A percentile compares a stretch with the other conserved stretches of the same genome.
Conservation (phyloP, 202 grass and related monocot genomes). For the Panicum virgatum region DNA sequence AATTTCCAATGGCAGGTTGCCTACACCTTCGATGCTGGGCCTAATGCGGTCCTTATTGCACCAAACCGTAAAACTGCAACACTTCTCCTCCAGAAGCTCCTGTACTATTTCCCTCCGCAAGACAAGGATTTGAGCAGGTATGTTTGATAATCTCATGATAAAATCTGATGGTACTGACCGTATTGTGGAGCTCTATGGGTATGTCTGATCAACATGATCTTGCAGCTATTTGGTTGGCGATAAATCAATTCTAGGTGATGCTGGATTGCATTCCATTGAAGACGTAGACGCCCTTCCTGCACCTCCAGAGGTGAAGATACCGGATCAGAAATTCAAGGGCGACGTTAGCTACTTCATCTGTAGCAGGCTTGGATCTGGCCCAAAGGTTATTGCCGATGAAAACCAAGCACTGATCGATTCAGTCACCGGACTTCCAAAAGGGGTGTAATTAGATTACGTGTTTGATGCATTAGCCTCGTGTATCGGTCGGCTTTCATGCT, state of each 20-base stretch:
- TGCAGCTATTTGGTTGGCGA: constrained; percentile 81
- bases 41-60: constrained; percentile 84
- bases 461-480: neutral
- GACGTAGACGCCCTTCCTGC: constrained; percentile 63
- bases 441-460: constrained; percentile 29
- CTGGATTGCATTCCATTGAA: constrained; percentile 64
- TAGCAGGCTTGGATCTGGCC: constrained; percentile 76
- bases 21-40: constrained; percentile 95
- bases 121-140: constrained; percentile 73
- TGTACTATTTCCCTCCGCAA: constrained; percentile 76
- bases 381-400: constrained; percentile 62
- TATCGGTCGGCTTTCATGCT: neutral
- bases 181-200: neutral
- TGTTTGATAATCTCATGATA: neutral
- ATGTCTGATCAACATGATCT: constrained; percentile 15
- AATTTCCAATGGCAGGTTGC: constrained; percentile 57
- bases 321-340: constrained; percentile 52
- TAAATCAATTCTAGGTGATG: constrained; percentile 73
- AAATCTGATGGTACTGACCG: neutral
- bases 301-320: constrained; percentile 62
- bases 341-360: constrained; percentile 93
- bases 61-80: constrained; percentile 65
- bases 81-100: constrained; percentile 73
- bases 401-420: constrained; percentile 61
- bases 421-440: constrained; percentile 67